A percentile compares a stretch with the other conserved stretches of the same genome.
Evolutionary conservation across 1,284 basidiomycete genomes (phyloP).

Genomic region (Heimioporus retisporus): DNA sequence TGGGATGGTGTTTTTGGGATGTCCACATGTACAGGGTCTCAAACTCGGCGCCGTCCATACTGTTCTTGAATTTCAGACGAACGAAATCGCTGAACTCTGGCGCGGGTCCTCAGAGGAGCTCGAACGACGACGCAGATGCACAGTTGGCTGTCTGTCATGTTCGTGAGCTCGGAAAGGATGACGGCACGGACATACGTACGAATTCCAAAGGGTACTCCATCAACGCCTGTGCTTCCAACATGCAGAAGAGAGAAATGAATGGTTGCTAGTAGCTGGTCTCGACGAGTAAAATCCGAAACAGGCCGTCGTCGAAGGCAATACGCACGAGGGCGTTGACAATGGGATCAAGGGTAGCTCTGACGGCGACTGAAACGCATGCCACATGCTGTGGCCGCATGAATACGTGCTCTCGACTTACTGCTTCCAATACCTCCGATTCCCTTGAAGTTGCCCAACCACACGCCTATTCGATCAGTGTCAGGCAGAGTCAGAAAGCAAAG

Average conservation of each 20-base stretch:
- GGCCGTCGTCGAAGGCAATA: slow-evolving; percentile 81
- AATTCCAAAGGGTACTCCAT: slow-evolving; percentile 69
- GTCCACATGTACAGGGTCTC: slow-evolving; percentile 68
- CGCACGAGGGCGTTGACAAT: slow-evolving; percentile 77
- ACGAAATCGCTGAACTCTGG: slow-evolving; percentile 84
- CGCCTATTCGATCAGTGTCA: slow-evolving; percentile 75
- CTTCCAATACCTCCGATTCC: slow-evolving; percentile 78
- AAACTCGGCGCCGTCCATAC: slow-evolving; percentile 65
- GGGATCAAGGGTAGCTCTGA: slow-evolving; percentile 77
- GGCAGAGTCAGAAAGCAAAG: slow-evolving; percentile 77
- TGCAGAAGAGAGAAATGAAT: slow-evolving; percentile 87
- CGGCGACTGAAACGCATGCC: slow-evolving; percentile 66
- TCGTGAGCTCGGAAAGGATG: slow-evolving; percentile 2
- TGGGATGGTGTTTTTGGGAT: slow-evolving; percentile 69
- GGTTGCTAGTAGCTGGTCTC: slow-evolving; percentile 90
- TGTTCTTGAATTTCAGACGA: slow-evolving; percentile 88
- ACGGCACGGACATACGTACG: slow-evolving; percentile 54
- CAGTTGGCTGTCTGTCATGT: slow-evolving; percentile 68
- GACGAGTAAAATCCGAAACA: slow-evolving; percentile 79
- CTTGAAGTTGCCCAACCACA: slow-evolving; percentile 78
- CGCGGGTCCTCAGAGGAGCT: slow-evolving; percentile 76
- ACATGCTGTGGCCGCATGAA: background rate
- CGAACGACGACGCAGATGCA: slow-evolving; percentile 81
- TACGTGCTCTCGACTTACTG: slow-evolving; percentile 53
- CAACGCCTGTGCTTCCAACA: slow-evolving; percentile 67